These are phyloP conservation scores for Chaetothyriales sp. DNA, from an alignment of 2,329 filamentous ascomycete species.

Conservation along the genomic window DNA sequence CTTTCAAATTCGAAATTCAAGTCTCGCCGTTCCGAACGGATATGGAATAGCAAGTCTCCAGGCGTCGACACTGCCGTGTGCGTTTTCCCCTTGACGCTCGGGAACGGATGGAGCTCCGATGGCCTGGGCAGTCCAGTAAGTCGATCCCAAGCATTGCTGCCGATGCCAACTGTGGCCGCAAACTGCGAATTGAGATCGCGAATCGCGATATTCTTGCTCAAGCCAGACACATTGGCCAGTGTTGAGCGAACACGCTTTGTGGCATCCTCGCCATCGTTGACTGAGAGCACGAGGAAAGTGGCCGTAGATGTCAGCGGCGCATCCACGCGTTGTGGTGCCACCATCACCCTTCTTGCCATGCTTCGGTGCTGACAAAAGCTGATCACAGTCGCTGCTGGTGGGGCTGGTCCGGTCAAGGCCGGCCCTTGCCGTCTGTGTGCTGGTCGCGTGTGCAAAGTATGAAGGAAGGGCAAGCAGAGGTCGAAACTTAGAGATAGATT, in stretches of 20 bases:
- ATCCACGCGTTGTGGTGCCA: slow-evolving; percentile 35
- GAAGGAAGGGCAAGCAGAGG: background rate
- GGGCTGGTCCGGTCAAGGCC: background rate
- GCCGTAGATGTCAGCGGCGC: slow-evolving; percentile 40
- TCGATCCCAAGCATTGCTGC: slow-evolving; percentile 38
- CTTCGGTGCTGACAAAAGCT: background rate
- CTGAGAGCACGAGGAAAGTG: slow-evolving; percentile 41
- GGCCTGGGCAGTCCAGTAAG: slow-evolving; percentile 35
- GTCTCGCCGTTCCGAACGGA: slow-evolving; percentile 43
- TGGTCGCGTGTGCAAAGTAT: background rate
- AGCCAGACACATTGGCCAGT: slow-evolving; percentile 31
- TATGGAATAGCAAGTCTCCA: slow-evolving; percentile 46
- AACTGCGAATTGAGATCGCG: slow-evolving; percentile 36
- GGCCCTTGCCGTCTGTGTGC: background rate
- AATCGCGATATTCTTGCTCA: slow-evolving; percentile 42
- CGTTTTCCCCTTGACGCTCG: slow-evolving; percentile 31
- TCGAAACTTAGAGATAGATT: background rate
- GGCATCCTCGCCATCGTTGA: slow-evolving; percentile 22
- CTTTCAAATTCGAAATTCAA: slow-evolving; percentile 47
- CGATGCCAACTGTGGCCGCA: slow-evolving; percentile 42
- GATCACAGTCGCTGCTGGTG: background rate
- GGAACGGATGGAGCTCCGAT: slow-evolving; percentile 35
- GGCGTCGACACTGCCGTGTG: slow-evolving; percentile 44
- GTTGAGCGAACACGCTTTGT: slow-evolving; percentile 31
- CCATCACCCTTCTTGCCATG: slow-evolving; percentile 19